A percentile compares a stretch with the other conserved stretches of the same genome.
phyloP scores from a whole-genome alignment of 179 eudicot genomes.

The Dionaea muscipula region DNA sequence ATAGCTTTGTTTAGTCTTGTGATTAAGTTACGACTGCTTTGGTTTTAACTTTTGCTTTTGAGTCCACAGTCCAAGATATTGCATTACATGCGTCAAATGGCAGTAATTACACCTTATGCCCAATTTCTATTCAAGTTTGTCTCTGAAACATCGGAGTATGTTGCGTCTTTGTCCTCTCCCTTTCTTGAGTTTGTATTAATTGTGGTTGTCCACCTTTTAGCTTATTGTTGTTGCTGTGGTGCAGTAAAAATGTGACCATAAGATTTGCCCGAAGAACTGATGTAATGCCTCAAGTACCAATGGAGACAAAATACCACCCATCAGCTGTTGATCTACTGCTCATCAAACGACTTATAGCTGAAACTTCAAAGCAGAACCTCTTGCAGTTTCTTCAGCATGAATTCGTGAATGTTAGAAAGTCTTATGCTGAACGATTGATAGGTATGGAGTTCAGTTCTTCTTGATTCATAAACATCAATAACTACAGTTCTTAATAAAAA shows the following conservation, averaged over 20 bases:
- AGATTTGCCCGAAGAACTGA: slow-evolving; percentile 93
- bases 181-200: neutral
- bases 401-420: slow-evolving; percentile 78
- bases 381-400: slow-evolving; percentile 95
- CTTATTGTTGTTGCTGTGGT: slow-evolving; percentile 7
- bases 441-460: slow-evolving; percentile 26
- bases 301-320: slow-evolving; percentile 92
- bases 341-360: slow-evolving; percentile 83
- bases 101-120: slow-evolving; percentile 98
- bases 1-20: neutral
- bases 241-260: slow-evolving; percentile 78
- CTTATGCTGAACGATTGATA: slow-evolving; percentile 81
- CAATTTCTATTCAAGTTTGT: slow-evolving; percentile 80
- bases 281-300: slow-evolving; percentile 87
- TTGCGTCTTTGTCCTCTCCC: slow-evolving; percentile 13
- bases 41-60: slow-evolving; percentile 9
- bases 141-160: slow-evolving; percentile 89
- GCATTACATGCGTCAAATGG: slow-evolving; percentile 99
- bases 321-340: slow-evolving; percentile 97
- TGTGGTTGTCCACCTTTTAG: slow-evolving; percentile 2
- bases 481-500: too few relatives aligned
- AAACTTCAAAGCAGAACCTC: slow-evolving; percentile 72
- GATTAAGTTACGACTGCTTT: neutral
- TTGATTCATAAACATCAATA: neutral
- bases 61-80: slow-evolving; percentile 78